A percentile compares a stretch with the other conserved stretches of the same genome.
Conservation (phyloP, 2,329 filamentous ascomycete species). For the Dryadomyces quercus-mongolicae region DNA sequence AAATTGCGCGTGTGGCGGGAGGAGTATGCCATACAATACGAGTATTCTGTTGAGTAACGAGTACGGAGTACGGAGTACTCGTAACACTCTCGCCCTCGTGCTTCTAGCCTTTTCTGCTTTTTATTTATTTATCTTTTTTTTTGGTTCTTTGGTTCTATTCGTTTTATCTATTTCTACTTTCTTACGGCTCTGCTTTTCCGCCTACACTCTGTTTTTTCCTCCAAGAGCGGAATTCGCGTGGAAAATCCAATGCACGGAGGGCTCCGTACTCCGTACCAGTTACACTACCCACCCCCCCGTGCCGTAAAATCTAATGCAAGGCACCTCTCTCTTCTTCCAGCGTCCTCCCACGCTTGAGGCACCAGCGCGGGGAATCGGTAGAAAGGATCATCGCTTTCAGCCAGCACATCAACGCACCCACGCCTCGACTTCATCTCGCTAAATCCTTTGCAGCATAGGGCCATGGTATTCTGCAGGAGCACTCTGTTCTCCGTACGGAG, state of each 20-base stretch:
- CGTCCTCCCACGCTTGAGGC: background rate
- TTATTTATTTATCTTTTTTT: background rate
- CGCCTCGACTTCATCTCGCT: background rate
- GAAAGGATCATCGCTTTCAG: background rate
- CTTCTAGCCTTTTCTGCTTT: background rate
- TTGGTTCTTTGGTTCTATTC: too few species aligned
- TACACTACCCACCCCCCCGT: background rate
- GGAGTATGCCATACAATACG: background rate
- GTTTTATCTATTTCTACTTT: background rate
- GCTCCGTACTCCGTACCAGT: too few species aligned
- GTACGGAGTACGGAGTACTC: background rate
- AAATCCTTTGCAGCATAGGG: background rate
- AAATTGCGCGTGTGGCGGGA: background rate
- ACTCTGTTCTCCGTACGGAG: background rate
- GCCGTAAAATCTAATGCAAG: slow-evolving; percentile 3
- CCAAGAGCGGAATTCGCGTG: background rate
- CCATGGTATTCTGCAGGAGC: background rate
- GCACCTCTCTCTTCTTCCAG: background rate
- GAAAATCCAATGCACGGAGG: too few species aligned
- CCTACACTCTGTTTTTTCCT: background rate
- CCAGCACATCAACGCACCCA: background rate
- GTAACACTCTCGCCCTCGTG: background rate
- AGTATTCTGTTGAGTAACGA: too few species aligned
- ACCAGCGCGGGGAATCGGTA: background rate
- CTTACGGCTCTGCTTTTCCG: too few species aligned